phyloP scores from a whole-genome alignment of 108 stramenopile species.

The Fistulifera solaris region DNA sequence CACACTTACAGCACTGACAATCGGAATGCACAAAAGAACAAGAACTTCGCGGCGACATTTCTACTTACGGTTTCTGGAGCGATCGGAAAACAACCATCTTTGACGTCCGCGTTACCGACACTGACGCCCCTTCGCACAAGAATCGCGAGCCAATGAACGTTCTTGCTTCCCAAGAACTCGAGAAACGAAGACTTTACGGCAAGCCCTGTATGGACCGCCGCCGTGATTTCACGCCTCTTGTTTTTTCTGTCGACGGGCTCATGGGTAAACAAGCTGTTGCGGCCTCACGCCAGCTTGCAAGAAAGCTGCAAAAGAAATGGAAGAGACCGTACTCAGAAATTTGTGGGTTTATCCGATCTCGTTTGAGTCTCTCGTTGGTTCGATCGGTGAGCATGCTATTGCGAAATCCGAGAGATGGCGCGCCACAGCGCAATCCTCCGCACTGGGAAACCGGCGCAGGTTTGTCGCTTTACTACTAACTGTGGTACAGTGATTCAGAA shows the following conservation, averaged over 20 bases:
- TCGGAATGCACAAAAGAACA: conserved; percentile 5
- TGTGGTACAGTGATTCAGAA: too few species aligned
- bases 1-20: not conserved
- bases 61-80: conserved; percentile 22
- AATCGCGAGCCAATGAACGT: not conserved
- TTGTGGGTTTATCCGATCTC: conserved; percentile 8
- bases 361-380: conserved; percentile 16
- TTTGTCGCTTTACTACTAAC: too few species aligned
- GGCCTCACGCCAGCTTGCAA: too few species aligned
- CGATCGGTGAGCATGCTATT: not conserved
- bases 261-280: conserved; percentile 5
- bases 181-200: too few species aligned
- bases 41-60: conserved; percentile 16
- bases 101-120: conserved; percentile 31
- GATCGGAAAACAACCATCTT: conserved; percentile 14
- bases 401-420: too few species aligned
- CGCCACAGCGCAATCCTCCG: too few species aligned
- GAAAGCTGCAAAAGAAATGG: conserved; percentile 12
- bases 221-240: conserved; percentile 24
- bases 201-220: too few species aligned
- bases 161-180: too few species aligned
- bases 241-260: conserved; percentile 27
- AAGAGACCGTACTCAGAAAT: conserved; percentile 15
- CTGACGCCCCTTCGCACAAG: conserved; percentile 14
- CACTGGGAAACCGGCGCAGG: too few species aligned